These are phyloP conservation scores for Globisporangium takayamanum DNA, from an alignment of 352 stramenopile species.

Conservation along the genomic window DNA sequence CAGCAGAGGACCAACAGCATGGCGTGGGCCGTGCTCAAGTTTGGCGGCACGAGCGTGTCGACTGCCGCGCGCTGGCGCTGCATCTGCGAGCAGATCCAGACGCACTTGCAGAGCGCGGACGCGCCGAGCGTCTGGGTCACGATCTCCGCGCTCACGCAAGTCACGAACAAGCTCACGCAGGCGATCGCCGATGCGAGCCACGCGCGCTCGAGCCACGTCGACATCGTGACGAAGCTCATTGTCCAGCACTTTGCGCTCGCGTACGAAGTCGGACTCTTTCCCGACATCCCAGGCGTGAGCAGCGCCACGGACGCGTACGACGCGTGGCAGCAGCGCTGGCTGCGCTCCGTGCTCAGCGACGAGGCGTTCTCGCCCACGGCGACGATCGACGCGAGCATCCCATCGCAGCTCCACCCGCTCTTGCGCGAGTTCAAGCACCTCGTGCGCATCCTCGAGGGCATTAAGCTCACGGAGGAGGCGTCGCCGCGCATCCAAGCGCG, in stretches of 20 bases:
- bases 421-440: slow-evolving; percentile 80
- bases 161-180: slow-evolving; percentile 81
- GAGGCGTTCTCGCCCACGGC: slow-evolving; percentile 37
- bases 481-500: slow-evolving; percentile 79
- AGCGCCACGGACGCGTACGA: slow-evolving; percentile 39
- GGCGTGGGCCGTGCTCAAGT: slow-evolving; percentile 86
- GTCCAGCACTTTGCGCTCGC: slow-evolving; percentile 70
- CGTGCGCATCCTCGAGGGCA: slow-evolving; percentile 74
- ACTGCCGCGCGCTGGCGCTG: slow-evolving; percentile 67
- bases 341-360: slow-evolving; percentile 45
- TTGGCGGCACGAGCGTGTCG: slow-evolving; percentile 85
- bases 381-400: slow-evolving; percentile 38
- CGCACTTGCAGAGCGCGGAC: slow-evolving; percentile 34
- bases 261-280: slow-evolving; percentile 59
- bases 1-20: background rate
- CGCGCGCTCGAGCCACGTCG: slow-evolving; percentile 29
- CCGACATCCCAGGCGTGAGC: slow-evolving; percentile 21
- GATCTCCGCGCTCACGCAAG: slow-evolving; percentile 81
- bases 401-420: slow-evolving; percentile 45
- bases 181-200: slow-evolving; percentile 43
- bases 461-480: slow-evolving; percentile 85
- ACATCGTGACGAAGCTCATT: slow-evolving; percentile 42
- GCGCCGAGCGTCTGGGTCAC: slow-evolving; percentile 76
- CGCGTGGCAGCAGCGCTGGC: slow-evolving; percentile 54
- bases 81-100: slow-evolving; percentile 69